These are phyloP conservation scores for Musa schizocarpa DNA, from an alignment of 176 grass and related monocot species.

Conservation along the genomic window DNA sequence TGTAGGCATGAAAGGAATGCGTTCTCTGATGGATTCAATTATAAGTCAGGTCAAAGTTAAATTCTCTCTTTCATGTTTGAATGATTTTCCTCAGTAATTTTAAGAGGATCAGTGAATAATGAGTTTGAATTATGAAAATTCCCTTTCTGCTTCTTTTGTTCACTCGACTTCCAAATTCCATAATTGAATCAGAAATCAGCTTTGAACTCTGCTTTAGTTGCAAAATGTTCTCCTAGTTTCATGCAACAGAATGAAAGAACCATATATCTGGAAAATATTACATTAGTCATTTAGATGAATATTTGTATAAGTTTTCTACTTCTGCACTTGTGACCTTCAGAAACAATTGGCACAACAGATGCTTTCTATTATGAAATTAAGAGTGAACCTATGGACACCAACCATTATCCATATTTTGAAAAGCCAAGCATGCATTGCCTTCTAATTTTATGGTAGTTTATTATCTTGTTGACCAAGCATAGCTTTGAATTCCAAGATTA, in stretches of 20 bases:
- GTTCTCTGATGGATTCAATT: slow-evolving; percentile 57
- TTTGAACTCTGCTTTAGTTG: neutral
- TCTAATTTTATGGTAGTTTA: too few relatives aligned
- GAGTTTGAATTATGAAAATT: neutral
- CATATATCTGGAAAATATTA: neutral
- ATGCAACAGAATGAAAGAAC: neutral
- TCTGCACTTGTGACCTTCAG: neutral
- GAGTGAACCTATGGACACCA: too few relatives aligned
- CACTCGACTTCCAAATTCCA: neutral
- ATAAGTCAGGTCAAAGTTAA: slow-evolving; percentile 42
- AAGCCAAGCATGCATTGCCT: too few relatives aligned
- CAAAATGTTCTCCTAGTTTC: neutral
- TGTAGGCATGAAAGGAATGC: slow-evolving; percentile 69
- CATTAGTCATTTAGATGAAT: neutral
- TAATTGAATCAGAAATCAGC: neutral
- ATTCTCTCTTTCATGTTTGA: neutral
- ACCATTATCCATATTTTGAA: too few relatives aligned
- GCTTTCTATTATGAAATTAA: too few relatives aligned
- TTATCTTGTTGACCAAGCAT: too few relatives aligned
- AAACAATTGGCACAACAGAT: too few relatives aligned
- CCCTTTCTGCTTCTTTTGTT: neutral
- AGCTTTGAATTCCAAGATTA: too few relatives aligned
- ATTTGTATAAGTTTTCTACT: neutral
- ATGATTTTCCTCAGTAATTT: neutral
- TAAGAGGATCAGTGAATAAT: neutral